Base-by-base conservation (phyloP, 2,329 filamentous ascomycete species). In the Colletotrichum sp. region DNA sequence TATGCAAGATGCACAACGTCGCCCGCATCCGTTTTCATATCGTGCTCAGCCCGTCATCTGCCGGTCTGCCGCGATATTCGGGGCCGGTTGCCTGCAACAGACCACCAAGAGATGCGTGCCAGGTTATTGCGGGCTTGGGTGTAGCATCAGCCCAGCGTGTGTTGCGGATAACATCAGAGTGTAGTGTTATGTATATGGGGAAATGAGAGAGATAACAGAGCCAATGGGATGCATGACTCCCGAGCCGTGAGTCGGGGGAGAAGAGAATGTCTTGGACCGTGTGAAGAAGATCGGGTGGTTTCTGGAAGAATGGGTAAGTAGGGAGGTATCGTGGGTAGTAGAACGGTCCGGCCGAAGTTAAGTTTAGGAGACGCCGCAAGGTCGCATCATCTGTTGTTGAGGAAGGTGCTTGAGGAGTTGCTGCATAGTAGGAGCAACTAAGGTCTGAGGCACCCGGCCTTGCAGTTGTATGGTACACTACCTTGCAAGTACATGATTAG, bases 21-120 rank as follows among this genome's bases (percentile, higher is more conserved):
- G 71, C 28, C 44, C 36, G 55, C 71, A 32, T 30, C 64, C 60
- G 32, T 26, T 65, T 60, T 71, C 30, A 74, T 60, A 75, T 62
- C 71, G 66, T 71, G 60, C 64, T 24, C 69, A 75, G 52, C 71
- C 66, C 66, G 75, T 70, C 60, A 71, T 77, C 57, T 73, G 71
- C 71, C 75, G 75, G 36, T 32, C 18, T 62, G 59, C 28, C 73
- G 30, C 59, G 24, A 34, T 24, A 34, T 71, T 55, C 10, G 63
- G 59, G 18, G 49, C 44, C 44, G 44, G 3, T 52, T 63, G 63
- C n/a, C 71, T 63, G 66, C 72, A 71, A 70, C 64, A 36, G 30
- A 60, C 24, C 59, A 62, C n/a, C n/a, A 52, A 52, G n/a, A 69
- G 62, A 66, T 32, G 30, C 26, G 39, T 16, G 26, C 26, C 24